These are phyloP conservation scores for Alternaria postmessia DNA, from an alignment of 2,329 filamentous ascomycete species.

Conservation along the genomic window DNA sequence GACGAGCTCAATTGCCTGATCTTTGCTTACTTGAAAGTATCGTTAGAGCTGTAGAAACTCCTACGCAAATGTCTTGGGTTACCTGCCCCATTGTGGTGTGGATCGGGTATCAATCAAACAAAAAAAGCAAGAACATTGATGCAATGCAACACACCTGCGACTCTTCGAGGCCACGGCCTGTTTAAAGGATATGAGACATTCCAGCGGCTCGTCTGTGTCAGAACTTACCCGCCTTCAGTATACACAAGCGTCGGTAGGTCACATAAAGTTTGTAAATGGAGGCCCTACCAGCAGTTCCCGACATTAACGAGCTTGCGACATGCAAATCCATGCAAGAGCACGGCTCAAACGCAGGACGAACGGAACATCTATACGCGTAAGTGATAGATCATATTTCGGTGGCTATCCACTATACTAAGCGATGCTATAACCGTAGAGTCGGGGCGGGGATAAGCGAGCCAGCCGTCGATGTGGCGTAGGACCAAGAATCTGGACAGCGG, in stretches of 20 bases:
- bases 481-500: neutral
- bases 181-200: slow-evolving; percentile 6
- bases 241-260: neutral
- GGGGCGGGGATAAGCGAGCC: neutral
- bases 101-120: neutral
- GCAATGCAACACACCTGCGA: neutral
- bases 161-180: neutral
- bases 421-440: slow-evolving; percentile 1
- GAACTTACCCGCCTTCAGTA: neutral
- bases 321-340: slow-evolving; percentile 7
- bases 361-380: neutral
- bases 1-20: no score
- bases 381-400: slow-evolving; percentile 1
- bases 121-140: neutral
- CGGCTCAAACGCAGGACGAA: slow-evolving; percentile 2
- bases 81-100: slow-evolving; percentile 1
- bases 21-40: slow-evolving; percentile 28
- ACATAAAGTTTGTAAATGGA: slow-evolving; percentile 9
- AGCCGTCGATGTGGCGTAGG: neutral
- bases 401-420: slow-evolving; percentile 6
- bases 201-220: neutral
- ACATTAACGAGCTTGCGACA: slow-evolving; percentile 5
- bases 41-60: slow-evolving; percentile 33
- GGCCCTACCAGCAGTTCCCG: neutral
- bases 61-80: slow-evolving; percentile 29